Evolutionary conservation across 768 basidiomycete genomes (phyloP), one percentile per base, ranked within the genome.

Genomic region (Leucocoprinus leucothites): DNA sequence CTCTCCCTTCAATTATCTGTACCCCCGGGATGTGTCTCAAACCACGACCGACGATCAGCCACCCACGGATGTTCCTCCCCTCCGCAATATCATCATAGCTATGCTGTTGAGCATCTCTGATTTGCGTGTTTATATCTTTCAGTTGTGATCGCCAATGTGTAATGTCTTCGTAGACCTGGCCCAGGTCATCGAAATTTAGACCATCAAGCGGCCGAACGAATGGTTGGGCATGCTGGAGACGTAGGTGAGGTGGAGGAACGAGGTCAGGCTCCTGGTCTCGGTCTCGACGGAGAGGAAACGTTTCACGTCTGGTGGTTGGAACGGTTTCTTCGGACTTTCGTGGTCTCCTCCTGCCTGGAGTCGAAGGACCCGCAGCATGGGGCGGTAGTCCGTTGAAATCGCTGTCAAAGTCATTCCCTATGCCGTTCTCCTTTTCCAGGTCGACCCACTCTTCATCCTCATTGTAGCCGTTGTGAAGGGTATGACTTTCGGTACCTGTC

Each of bases 131-230:
- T 65, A 91, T 86, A 13, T 73, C 71, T 70, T 91, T 90, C 38
- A 92, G 72, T 57, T 74, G 76, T 19, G 84, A 79, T 35, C 90
- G 78, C 82, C 86, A 88, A 52, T 77, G 73, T 26, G 82, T 83
- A 63, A 91, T 91, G 51, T 85, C 82, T 16, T 74, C 64, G 63
- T 91, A 93, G 18, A 89, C 82, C 5, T 71, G 65, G 7, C 83
- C 84, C 9, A 91, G 80, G 51, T 82, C 76, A 26, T 82, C 81
- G 49, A 83, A 88, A 61, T 85, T 77, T 28, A 89, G 66, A 6
- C 86, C 87, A 9, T 88, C 86, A 36, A 83, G 69, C n/a, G 89
- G 89, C 4, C 87, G 80, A 13, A 90, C 86, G 62, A 87, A 88
- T 13, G 89, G 88, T 54, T 84, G 84, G 9, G 75, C 71, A 13